Conservation (phyloP, 1,284 basidiomycete genomes). For the Sutorius eximius region DNA sequence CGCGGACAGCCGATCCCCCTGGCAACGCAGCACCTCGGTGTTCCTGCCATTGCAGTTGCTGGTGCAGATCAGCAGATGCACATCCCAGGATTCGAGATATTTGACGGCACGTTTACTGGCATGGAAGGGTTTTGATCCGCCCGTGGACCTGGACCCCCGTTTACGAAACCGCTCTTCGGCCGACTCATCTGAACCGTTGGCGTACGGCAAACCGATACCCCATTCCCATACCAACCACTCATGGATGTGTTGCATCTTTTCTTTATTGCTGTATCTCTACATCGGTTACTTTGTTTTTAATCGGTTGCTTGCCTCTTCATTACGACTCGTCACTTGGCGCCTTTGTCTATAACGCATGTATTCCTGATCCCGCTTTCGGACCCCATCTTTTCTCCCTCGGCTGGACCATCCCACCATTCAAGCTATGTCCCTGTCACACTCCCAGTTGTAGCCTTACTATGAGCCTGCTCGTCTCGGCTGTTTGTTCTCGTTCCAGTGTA, state of each 20-base stretch:
- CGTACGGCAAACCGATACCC: constrained; percentile 9
- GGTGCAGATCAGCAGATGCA: constrained; percentile 13
- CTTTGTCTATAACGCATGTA: not conserved
- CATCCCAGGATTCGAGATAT: constrained; percentile 22
- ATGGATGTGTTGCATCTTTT: not conserved
- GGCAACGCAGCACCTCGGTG: constrained; percentile 4
- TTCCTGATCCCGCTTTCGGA: not conserved
- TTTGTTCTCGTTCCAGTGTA: not conserved
- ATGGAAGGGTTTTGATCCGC: constrained; percentile 6
- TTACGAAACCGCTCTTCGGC: not conserved
- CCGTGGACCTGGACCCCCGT: not conserved
- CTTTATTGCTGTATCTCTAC: constrained; percentile 14
- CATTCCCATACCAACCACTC: not conserved
- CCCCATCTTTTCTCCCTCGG: not conserved
- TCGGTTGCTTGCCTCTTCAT: not conserved
- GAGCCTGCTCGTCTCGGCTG: not conserved
- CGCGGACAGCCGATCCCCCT: not conserved
- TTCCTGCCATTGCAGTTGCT: constrained; percentile 9
- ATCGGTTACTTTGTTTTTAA: not conserved
- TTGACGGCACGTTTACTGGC: constrained; percentile 11
- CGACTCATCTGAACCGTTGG: not conserved
- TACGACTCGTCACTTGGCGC: not conserved
- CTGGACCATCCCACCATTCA: not conserved
- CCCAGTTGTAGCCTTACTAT: constrained; percentile 6
- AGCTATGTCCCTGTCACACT: not conserved